Conservation (phyloP, 306 rosid genomes). For the Luffa acutangula region DNA sequence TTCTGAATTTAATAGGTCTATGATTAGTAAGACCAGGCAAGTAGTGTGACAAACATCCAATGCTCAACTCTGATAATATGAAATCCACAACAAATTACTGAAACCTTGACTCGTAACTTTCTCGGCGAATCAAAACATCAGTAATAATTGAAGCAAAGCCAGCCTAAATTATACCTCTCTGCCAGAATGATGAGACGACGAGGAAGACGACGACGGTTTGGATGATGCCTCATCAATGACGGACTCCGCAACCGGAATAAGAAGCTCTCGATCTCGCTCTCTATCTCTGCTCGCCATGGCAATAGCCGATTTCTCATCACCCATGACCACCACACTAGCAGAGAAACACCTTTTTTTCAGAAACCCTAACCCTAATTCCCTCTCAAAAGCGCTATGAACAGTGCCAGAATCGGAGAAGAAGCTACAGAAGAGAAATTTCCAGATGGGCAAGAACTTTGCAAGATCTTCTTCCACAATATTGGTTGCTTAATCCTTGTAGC, state of each 20-base stretch:
- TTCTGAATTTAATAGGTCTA: background rate
- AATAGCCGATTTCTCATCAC: slow-evolving; percentile 53
- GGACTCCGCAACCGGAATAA: slow-evolving; percentile 57
- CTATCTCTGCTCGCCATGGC: slow-evolving; percentile 54
- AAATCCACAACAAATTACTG: background rate
- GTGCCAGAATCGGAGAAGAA: background rate
- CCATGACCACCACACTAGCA: slow-evolving; percentile 33
- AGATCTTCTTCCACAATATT: slow-evolving; percentile 2
- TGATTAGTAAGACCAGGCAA: background rate
- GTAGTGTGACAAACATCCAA: background rate
- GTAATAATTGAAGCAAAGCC: background rate
- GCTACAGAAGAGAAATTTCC: background rate
- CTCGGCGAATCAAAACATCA: background rate
- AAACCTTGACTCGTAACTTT: background rate
- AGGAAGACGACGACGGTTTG: slow-evolving; percentile 44
- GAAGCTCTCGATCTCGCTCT: slow-evolving; percentile 80
- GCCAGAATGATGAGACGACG: slow-evolving; percentile 58
- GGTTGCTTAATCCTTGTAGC: slow-evolving; percentile 9
- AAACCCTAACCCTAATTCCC: slow-evolving; percentile 3
- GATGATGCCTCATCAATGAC: slow-evolving; percentile 30
- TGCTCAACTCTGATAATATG: background rate
- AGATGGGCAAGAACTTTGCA: background rate
- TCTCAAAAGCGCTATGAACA: background rate
- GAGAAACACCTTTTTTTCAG: background rate
- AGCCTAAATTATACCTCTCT: slow-evolving; percentile 38